Base-by-base conservation (phyloP, 306 rosid species). In the Myrica gale region DNA sequence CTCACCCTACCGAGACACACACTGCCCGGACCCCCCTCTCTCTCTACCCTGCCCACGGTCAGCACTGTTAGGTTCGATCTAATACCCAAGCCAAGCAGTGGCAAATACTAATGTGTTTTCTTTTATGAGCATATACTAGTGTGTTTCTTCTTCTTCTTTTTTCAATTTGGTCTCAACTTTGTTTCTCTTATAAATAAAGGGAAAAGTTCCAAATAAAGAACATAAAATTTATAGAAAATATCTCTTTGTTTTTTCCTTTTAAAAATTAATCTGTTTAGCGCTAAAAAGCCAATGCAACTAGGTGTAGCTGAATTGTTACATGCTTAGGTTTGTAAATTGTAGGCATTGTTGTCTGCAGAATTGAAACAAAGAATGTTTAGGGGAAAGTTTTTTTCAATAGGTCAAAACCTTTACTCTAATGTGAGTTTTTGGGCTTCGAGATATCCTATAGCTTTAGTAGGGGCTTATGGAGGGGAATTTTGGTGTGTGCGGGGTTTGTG, bases 11-110 rank as follows among this genome's bases (percentile, higher is more conserved):
- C 53, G 45, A 41, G 72, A 17, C 15, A 43, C 48, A 17, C 45
- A 58, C 54, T 80, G 69, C 80, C 83, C 73, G 66, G 54, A 84
- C 72, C 43, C 69, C 41, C 42, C 47, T 68, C 77, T 74, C 83
- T 23, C 82, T 51, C 81, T 19, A 73, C 66, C 71, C 71, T 77
- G 85, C 82, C 74, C 85, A 73, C 84, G 82, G 74, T 84, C 89
- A 85, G 79, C 79, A 68, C 77, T 52, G 87, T 82, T 81, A 51
- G 83, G 82, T 70, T 81, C 76, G 80, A 82, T 78, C 83, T 54
- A 55, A 53, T 54, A 37, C 79, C 23, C 69, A 51, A 54, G 58
- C 73, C 60, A 13, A 68, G 41, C 11, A 65, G 69, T 41, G 42
- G 82, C 60, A 6, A n/a, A 2, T 55, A 9, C 3, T 15, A 57